Evolutionary conservation across 2,329 filamentous ascomycete genomes (phyloP).

Genomic region (Dothideomycetes sp.): DNA sequence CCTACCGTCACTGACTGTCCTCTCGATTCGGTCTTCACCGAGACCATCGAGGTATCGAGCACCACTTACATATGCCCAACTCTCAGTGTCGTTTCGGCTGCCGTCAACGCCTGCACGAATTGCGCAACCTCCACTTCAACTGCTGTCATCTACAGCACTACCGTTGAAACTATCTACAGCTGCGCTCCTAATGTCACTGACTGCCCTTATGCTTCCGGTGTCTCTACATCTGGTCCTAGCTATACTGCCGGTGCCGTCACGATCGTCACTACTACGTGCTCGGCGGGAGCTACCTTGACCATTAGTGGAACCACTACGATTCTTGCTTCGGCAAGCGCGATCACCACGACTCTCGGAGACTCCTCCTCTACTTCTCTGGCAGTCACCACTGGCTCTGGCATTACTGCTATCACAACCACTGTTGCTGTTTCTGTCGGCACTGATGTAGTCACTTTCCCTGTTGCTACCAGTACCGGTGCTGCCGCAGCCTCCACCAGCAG

Average conservation of each 20-base stretch:
- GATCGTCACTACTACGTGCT: too few relatives aligned
- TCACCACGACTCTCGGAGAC: too few relatives aligned
- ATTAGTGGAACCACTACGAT: too few relatives aligned
- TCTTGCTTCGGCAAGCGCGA: too few relatives aligned
- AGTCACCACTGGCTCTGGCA: too few relatives aligned
- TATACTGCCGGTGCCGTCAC: not conserved
- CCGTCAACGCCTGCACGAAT: conserved; percentile 6
- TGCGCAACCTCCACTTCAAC: conserved; percentile 6
- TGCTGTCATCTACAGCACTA: conserved; percentile 6
- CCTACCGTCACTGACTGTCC: conserved; percentile 5
- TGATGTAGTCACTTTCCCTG: conserved; percentile 4
- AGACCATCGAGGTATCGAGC: too few relatives aligned
- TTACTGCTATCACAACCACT: conserved; percentile 7
- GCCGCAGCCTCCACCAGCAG: conserved; percentile 6
- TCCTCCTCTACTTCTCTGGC: too few relatives aligned
- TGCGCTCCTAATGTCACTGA: conserved; percentile 10
- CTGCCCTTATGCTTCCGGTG: conserved; percentile 3
- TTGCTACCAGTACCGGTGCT: conserved; percentile 6
- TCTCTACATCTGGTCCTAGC: not conserved
- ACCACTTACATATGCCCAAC: too few relatives aligned
- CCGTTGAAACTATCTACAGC: conserved; percentile 9
- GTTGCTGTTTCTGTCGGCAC: conserved; percentile 1
- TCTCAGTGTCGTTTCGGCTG: conserved; percentile 9
- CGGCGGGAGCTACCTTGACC: too few relatives aligned
- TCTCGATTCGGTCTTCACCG: too few relatives aligned